phyloP scores from a whole-genome alignment of 257 asterid species.

The Ilex asprella region DNA sequence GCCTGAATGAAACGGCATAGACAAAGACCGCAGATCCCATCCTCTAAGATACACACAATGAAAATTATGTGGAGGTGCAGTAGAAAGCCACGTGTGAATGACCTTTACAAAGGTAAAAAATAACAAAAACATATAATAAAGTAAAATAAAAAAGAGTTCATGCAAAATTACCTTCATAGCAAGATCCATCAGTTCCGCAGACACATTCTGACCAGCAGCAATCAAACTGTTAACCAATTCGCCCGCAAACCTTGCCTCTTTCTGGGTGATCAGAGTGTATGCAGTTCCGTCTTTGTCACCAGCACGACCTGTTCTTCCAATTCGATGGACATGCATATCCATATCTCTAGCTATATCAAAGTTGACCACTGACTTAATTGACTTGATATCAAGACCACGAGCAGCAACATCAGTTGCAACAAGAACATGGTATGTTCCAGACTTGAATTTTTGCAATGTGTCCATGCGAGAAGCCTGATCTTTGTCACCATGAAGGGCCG shows the following conservation, averaged over 20 bases:
- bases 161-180: constrained; percentile 80
- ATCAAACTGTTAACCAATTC: constrained; percentile 85
- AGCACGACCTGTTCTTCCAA: constrained; percentile 99
- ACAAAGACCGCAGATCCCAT: too few relatives aligned
- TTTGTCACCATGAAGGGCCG: constrained; percentile 97
- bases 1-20: too few relatives aligned
- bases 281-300: constrained; percentile 99
- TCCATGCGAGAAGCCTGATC: constrained; percentile 97
- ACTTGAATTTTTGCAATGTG: constrained; percentile 75
- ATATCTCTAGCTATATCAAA: constrained; percentile 93
- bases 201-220: constrained; percentile 94
- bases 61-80: too few relatives aligned
- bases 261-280: constrained; percentile 81
- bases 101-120: background rate
- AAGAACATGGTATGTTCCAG: constrained; percentile 88
- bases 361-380: constrained; percentile 91
- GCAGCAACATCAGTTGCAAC: constrained; percentile 99
- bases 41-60: too few relatives aligned
- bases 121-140: background rate
- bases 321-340: constrained; percentile 99
- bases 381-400: constrained; percentile 98
- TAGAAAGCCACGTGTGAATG: background rate
- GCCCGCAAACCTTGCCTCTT: constrained; percentile 96
- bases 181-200: constrained; percentile 89
- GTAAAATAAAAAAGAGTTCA: background rate